Conservation (phyloP, 73 alveolate genomes). For the Paramecium primaurelia region DNA sequence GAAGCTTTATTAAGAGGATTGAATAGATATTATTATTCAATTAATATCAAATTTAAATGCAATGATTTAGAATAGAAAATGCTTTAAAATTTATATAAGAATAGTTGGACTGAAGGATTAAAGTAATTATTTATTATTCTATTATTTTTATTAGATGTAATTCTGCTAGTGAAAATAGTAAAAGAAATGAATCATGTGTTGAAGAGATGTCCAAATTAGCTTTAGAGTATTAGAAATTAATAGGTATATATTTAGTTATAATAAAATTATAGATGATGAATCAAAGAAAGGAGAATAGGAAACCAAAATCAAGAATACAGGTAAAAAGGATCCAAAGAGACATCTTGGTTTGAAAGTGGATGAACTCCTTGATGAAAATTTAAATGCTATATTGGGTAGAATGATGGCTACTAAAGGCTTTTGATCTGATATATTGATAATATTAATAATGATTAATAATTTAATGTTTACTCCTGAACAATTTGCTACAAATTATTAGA, state of each 20-base stretch:
- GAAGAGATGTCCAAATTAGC: constrained; percentile 59
- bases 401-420: constrained; percentile 36
- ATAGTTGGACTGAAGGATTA: constrained; percentile 95
- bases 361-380: constrained; percentile 1
- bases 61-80: constrained; percentile 98
- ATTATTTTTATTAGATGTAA: not conserved
- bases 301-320: constrained; percentile 54
- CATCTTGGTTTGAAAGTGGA: constrained; percentile 49
- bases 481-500: not conserved
- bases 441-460: not conserved
- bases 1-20: constrained; percentile 93
- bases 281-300: constrained; percentile 55
- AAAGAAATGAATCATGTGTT: constrained; percentile 74
- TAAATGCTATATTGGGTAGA: constrained; percentile 25
- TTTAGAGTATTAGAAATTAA: not conserved
- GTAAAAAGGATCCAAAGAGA: constrained; percentile 59
- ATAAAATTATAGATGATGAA: constrained; percentile 41
- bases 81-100: constrained; percentile 96
- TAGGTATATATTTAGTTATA: not conserved
- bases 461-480: constrained; percentile 1
- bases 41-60: constrained; percentile 97
- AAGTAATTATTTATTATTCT: not conserved
- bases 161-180: constrained; percentile 70
- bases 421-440: not conserved
- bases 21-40: constrained; percentile 96